phyloP scores from a whole-genome alignment of 768 basidiomycete species.

The Xerocomellus intermedius region DNA sequence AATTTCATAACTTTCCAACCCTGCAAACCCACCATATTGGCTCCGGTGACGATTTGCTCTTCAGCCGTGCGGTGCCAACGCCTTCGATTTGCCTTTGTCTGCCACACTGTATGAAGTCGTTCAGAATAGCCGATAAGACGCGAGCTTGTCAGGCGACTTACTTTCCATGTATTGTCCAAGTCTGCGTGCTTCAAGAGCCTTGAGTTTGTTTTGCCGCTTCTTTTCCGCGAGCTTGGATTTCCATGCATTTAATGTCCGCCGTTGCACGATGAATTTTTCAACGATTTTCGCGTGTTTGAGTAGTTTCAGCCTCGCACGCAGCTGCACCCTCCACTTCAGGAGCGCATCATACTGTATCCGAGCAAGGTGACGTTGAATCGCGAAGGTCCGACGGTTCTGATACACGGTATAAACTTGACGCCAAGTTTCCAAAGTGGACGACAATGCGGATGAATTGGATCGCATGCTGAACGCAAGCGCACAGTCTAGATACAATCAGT shows the following conservation, averaged over 20 bases:
- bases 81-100: conserved; percentile 35
- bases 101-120: conserved; percentile 44
- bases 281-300: conserved; percentile 55
- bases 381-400: conserved; percentile 47
- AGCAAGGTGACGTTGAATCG: conserved; percentile 39
- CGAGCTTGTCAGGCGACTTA: conserved; percentile 29
- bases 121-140: conserved; percentile 4
- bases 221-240: conserved; percentile 43
- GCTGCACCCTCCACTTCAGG: conserved; percentile 53
- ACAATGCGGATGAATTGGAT: conserved; percentile 39
- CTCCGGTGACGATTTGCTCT: conserved; percentile 37
- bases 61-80: conserved; percentile 46
- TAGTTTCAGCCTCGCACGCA: conserved; percentile 49
- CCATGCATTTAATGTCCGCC: conserved; percentile 52
- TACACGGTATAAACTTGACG: conserved; percentile 39
- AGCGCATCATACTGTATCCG: conserved; percentile 45
- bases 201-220: conserved; percentile 44
- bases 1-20: background rate
- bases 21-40: conserved; percentile 39
- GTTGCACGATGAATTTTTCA: conserved; percentile 48
- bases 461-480: conserved; percentile 52
- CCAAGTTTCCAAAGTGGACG: conserved; percentile 47
- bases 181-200: conserved; percentile 41
- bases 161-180: conserved; percentile 28
- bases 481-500: conserved; percentile 36